Percentiles rank a stretch among this genome's conserved stretches.
phyloP scores from a whole-genome alignment of 306 rosid genomes.

The Astragalus glycyphyllos region DNA sequence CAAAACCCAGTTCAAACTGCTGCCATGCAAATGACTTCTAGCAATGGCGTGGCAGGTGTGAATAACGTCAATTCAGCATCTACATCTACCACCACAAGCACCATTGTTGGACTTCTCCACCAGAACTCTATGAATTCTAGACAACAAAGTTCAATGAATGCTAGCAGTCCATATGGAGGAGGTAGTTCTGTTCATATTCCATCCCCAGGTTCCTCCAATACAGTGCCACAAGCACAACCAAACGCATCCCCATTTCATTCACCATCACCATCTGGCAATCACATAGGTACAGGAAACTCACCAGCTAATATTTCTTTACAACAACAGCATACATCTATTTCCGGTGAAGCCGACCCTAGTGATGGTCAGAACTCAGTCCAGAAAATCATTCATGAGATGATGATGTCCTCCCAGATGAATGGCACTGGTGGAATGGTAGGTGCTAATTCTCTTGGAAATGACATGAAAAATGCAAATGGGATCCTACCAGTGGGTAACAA shows the following conservation, averaged over 20 bases:
- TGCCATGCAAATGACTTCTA: slow-evolving; percentile 68
- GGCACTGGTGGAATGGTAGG: slow-evolving; percentile 64
- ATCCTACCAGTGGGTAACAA: slow-evolving; percentile 57
- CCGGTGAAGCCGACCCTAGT: slow-evolving; percentile 74
- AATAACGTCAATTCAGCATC: slow-evolving; percentile 77
- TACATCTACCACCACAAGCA: slow-evolving; percentile 79
- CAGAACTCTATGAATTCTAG: slow-evolving; percentile 94
- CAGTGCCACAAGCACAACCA: slow-evolving; percentile 69
- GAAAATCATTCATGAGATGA: slow-evolving; percentile 78
- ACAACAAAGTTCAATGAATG: slow-evolving; percentile 76
- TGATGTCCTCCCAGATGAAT: slow-evolving; percentile 71
- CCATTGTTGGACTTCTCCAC: slow-evolving; percentile 95
- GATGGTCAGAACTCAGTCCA: slow-evolving; percentile 93
- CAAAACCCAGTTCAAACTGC: slow-evolving; percentile 58
- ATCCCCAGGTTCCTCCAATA: slow-evolving; percentile 83
- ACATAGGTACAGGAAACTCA: slow-evolving; percentile 75
- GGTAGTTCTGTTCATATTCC: slow-evolving; percentile 84
- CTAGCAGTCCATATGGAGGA: slow-evolving; percentile 89
- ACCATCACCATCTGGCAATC: slow-evolving; percentile 76
- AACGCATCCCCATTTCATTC: slow-evolving; percentile 85
- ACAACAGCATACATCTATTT: slow-evolving; percentile 75
- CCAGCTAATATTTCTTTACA: slow-evolving; percentile 82
- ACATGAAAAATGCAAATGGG: slow-evolving; percentile 75
- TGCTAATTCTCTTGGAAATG: slow-evolving; percentile 69
- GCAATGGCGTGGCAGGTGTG: slow-evolving; percentile 75